Conservation (phyloP, 2,329 filamentous ascomycete species). For the Alternaria conjuncta region DNA sequence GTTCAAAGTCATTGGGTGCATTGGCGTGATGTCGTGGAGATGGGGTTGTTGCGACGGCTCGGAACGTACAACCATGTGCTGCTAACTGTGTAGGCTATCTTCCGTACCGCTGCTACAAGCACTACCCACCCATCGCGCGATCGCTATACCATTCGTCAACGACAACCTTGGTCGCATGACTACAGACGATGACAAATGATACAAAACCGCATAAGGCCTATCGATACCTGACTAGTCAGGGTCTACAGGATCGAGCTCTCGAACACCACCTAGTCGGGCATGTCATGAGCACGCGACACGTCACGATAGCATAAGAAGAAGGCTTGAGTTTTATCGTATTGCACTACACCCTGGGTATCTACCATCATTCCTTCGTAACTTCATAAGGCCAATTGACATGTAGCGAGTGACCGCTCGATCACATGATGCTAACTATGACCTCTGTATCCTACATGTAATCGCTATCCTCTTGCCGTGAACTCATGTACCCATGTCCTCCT, state of each 20-base stretch:
- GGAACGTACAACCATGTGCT: neutral
- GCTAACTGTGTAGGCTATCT: neutral
- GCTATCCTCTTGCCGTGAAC: neutral
- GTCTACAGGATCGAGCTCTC: neutral
- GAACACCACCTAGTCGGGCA: neutral
- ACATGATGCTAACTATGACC: neutral
- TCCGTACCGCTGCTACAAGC: neutral
- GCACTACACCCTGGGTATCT: neutral
- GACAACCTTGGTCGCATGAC: neutral
- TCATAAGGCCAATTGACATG: neutral
- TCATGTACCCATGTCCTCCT: neutral
- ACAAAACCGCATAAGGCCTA: neutral
- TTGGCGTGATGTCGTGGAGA: neutral
- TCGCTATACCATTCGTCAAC: neutral
- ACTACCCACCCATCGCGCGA: neutral
- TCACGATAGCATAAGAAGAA: neutral
- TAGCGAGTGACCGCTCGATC: neutral
- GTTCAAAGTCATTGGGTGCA: constrained; percentile 32
- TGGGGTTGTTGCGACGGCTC: neutral
- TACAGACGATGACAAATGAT: neutral
- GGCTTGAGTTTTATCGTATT: neutral
- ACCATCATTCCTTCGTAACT: neutral
- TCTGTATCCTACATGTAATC: neutral
- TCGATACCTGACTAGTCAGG: neutral
- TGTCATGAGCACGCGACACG: neutral